A percentile compares a stretch with the other conserved stretches of the same genome.
Conservation (phyloP, 148 eudicot species). For the Silene latifolia region DNA sequence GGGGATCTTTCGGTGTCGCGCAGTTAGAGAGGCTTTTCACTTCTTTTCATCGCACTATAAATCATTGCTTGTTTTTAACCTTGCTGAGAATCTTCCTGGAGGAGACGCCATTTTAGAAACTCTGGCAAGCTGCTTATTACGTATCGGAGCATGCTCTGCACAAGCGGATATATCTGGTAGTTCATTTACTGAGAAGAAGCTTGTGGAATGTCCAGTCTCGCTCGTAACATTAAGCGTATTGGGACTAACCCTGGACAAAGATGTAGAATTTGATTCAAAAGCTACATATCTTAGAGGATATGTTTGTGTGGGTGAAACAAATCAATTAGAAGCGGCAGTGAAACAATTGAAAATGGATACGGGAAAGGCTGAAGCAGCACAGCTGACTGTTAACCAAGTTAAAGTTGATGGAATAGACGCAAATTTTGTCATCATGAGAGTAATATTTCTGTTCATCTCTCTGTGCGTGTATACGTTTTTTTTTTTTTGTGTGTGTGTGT, state of each 20-base stretch:
- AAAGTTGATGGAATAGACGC: constrained; percentile 91
- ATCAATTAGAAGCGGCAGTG: constrained; percentile 64
- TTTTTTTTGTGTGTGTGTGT: no score
- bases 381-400: constrained; percentile 75
- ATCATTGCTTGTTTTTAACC: constrained; percentile 63
- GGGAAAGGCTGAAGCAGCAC: constrained; percentile 80
- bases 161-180: constrained; percentile 35
- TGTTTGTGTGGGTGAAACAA: constrained; percentile 54
- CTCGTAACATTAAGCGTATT: constrained; percentile 44
- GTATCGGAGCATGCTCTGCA: constrained; percentile 33
- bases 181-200: constrained; percentile 29
- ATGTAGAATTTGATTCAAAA: constrained; percentile 32
- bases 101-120: constrained; percentile 70
- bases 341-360: constrained; percentile 54
- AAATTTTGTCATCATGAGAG: constrained; percentile 83
- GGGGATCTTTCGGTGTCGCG: constrained; percentile 72
- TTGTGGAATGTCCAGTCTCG: constrained; percentile 40
- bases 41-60: constrained; percentile 55
- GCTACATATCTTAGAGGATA: constrained; percentile 39
- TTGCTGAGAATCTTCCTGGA: constrained; percentile 86
- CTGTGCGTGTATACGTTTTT: not conserved
- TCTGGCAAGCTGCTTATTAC: constrained; percentile 49
- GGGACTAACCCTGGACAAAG: constrained; percentile 37
- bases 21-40: constrained; percentile 70
- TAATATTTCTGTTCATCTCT: constrained; percentile 8